Conservation (phyloP, 2,329 filamentous ascomycete genomes). For the Fonsecaea monophora region DNA sequence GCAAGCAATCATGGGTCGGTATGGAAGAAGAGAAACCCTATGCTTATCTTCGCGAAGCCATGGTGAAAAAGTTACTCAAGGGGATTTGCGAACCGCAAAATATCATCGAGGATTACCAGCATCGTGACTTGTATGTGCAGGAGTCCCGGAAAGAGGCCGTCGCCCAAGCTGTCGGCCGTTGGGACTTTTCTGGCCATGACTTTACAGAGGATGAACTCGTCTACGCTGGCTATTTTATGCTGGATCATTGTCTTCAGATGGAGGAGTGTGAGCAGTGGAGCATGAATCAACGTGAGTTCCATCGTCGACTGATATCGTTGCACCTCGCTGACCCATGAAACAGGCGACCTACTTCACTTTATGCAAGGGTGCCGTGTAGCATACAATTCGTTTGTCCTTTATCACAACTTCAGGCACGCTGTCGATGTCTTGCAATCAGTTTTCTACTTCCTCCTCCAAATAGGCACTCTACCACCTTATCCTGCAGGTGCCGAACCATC, state of each 20-base stretch:
- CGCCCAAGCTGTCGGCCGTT: slow-evolving; percentile 73
- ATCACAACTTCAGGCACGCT: slow-evolving; percentile 98
- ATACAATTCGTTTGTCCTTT: slow-evolving; percentile 96
- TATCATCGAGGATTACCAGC: slow-evolving; percentile 66
- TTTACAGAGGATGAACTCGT: slow-evolving; percentile 90
- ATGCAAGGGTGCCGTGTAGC: slow-evolving; percentile 86
- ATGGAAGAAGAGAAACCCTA: slow-evolving; percentile 84
- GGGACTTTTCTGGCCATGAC: slow-evolving; percentile 89
- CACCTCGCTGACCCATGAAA: slow-evolving; percentile 48
- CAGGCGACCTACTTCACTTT: slow-evolving; percentile 83
- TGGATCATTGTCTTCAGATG: slow-evolving; percentile 83
- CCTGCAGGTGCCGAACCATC: slow-evolving; percentile 49
- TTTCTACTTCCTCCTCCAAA: slow-evolving; percentile 84
- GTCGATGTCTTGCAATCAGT: slow-evolving; percentile 94
- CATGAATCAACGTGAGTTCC: slow-evolving; percentile 71
- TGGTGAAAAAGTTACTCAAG: slow-evolving; percentile 90
- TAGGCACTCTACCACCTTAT: slow-evolving; percentile 77
- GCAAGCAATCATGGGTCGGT: slow-evolving; percentile 92
- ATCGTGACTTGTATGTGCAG: slow-evolving; percentile 71
- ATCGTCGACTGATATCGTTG: slow-evolving; percentile 38
- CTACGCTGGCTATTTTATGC: slow-evolving; percentile 83
- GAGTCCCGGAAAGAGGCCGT: slow-evolving; percentile 70
- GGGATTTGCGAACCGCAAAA: slow-evolving; percentile 79
- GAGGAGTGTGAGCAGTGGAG: slow-evolving; percentile 82
- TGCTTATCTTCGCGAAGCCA: slow-evolving; percentile 86